These are phyloP conservation scores for Lachnellula occidentalis DNA, from an alignment of 2,329 filamentous ascomycete genomes.

Conservation along the genomic window DNA sequence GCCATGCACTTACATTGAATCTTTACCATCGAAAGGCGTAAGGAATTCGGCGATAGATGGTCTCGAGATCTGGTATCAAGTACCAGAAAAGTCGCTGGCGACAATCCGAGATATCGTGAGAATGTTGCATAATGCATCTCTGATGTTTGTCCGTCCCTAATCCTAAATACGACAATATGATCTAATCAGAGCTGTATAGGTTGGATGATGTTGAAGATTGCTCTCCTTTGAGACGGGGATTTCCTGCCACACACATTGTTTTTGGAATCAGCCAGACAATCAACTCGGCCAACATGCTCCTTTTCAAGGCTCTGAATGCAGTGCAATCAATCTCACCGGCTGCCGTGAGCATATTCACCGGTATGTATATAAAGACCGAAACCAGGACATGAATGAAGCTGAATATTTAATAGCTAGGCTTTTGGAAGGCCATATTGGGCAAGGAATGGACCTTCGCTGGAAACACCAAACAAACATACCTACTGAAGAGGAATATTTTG, in stretches of 20 bases:
- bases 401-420: conserved; percentile 11
- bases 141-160: not conserved
- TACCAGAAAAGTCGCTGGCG: not conserved
- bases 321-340: not conserved
- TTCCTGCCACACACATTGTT: not conserved
- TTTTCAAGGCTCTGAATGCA: not conserved
- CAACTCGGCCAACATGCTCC: not conserved
- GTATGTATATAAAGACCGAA: not conserved
- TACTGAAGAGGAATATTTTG: conserved; percentile 24
- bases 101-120: not conserved
- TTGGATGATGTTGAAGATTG: not conserved
- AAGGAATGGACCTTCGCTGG: conserved; percentile 30
- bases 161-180: not conserved
- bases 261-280: not conserved
- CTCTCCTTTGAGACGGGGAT: not conserved
- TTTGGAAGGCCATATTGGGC: conserved; percentile 22
- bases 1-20: not conserved
- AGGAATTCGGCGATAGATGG: not conserved
- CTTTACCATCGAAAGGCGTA: not conserved
- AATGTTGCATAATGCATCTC: not conserved
- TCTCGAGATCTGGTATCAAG: not conserved
- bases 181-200: not conserved
- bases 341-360: not conserved
- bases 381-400: not conserved
- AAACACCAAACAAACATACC: conserved; percentile 20